These are phyloP conservation scores for Termitomyces heimii DNA, from an alignment of 768 basidiomycete genomes.

Conservation along the genomic window DNA sequence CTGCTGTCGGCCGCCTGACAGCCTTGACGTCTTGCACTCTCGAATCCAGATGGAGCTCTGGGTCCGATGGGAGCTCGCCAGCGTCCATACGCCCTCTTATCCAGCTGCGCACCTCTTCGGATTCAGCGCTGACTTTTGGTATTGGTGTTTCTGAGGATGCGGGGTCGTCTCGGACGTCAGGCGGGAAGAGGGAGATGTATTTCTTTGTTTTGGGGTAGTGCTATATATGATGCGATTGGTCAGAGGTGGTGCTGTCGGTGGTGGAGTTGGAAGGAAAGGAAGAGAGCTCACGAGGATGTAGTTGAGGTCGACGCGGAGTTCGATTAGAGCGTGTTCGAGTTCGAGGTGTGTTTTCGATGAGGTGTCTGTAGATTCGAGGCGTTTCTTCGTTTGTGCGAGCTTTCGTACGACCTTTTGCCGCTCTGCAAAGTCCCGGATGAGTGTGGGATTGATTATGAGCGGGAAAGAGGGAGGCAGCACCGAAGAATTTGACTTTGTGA, in stretches of 20 bases:
- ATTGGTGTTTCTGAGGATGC: constrained; percentile 17
- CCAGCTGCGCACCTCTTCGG: constrained; percentile 55
- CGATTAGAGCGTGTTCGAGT: constrained; percentile 43
- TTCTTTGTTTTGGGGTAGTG: constrained; percentile 82
- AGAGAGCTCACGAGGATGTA: constrained; percentile 65
- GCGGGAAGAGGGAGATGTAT: constrained; percentile 88
- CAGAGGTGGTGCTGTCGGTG: neutral
- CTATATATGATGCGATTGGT: constrained; percentile 35
- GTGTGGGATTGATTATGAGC: neutral
- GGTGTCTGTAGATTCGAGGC: constrained; percentile 29
- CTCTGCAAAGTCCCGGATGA: constrained; percentile 41
- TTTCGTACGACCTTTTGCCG: constrained; percentile 82
- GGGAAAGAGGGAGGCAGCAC: constrained; percentile 34
- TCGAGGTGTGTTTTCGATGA: constrained; percentile 37
- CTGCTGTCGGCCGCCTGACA: neutral
- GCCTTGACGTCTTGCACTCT: constrained; percentile 9
- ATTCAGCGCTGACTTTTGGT: constrained; percentile 39
- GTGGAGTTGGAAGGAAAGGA: neutral
- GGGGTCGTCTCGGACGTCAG: constrained; percentile 43
- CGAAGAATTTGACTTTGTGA: constrained; percentile 93
- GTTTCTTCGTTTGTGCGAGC: constrained; percentile 62
- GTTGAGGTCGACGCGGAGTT: constrained; percentile 82
- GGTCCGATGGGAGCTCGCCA: constrained; percentile 53
- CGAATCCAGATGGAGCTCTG: constrained; percentile 41
- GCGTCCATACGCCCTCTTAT: constrained; percentile 54